Evolutionary conservation across 768 basidiomycete species (phyloP).

Genomic region (Hysterangium stoloniferum): DNA sequence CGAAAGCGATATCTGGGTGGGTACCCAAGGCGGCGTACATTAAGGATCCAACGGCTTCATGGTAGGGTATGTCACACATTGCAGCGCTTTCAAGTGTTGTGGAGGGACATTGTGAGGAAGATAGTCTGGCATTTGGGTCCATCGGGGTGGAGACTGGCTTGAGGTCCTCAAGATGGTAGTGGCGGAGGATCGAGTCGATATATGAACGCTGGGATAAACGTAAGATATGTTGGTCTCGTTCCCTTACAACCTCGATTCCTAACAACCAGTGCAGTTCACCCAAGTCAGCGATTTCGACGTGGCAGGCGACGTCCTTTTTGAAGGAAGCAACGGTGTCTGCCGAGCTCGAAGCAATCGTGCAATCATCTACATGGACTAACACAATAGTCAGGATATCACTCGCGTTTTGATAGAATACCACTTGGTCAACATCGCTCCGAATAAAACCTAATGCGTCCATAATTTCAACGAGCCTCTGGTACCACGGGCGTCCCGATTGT

Average conservation of each 20-base stretch:
- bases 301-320: constrained; percentile 21
- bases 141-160: constrained; percentile 16
- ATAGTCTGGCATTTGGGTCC: constrained; percentile 15
- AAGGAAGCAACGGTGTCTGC: constrained; percentile 14
- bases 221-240: background rate
- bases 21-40: constrained; percentile 17
- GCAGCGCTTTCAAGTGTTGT: background rate
- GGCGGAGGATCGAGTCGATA: constrained; percentile 10
- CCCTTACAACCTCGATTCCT: background rate
- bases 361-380: constrained; percentile 30
- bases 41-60: constrained; percentile 15
- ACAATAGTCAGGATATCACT: constrained; percentile 19
- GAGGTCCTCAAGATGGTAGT: constrained; percentile 13
- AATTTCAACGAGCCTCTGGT: constrained; percentile 23
- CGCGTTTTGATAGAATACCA: constrained; percentile 22
- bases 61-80: background rate
- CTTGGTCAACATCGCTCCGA: constrained; percentile 23
- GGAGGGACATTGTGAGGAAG: background rate
- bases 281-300: constrained; percentile 2
- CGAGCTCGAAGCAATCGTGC: constrained; percentile 14
- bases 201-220: background rate
- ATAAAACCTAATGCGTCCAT: constrained; percentile 27
- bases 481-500: constrained; percentile 28
- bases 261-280: background rate
- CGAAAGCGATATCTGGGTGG: constrained; percentile 19